phyloP scores from a whole-genome alignment of 352 stramenopile genomes.

The Phytophthora tentaculata region DNA sequence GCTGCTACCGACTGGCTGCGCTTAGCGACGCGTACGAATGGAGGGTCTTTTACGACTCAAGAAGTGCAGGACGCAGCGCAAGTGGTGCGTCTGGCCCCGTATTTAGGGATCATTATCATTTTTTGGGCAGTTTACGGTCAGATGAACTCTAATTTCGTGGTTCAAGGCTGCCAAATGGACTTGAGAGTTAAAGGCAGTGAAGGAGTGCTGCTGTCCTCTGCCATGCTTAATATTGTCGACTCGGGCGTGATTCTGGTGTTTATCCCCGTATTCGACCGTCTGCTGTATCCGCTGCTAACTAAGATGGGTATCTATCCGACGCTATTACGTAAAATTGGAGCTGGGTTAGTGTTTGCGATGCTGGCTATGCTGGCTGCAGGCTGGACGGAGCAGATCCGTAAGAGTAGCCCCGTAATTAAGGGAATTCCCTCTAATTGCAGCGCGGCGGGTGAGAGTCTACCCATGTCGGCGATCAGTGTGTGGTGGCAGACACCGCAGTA shows the following conservation, averaged over 20 bases:
- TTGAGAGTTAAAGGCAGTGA: conserved; percentile 59
- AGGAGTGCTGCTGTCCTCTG: conserved; percentile 69
- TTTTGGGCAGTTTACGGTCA: conserved; percentile 89
- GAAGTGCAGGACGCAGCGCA: conserved; percentile 79
- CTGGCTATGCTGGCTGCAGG: conserved; percentile 76
- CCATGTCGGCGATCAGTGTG: conserved; percentile 85
- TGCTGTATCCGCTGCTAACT: conserved; percentile 82
- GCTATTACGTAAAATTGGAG: conserved; percentile 89
- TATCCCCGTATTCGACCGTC: conserved; percentile 88
- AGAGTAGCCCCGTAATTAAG: conserved; percentile 51
- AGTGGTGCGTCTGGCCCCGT: conserved; percentile 82
- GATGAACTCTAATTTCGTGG: conserved; percentile 85
- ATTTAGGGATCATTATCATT: conserved; percentile 84
- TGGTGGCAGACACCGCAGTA: conserved; percentile 94
- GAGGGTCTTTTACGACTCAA: conserved; percentile 55
- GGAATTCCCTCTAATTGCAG: conserved; percentile 82
- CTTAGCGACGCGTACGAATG: conserved; percentile 51
- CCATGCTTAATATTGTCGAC: conserved; percentile 90
- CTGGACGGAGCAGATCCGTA: conserved; percentile 79
- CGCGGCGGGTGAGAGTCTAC: conserved; percentile 56
- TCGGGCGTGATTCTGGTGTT: conserved; percentile 90
- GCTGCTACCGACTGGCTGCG: conserved; percentile 69
- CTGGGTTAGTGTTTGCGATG: conserved; percentile 82
- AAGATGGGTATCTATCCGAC: conserved; percentile 73
- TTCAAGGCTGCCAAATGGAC: conserved; percentile 93